Conservation (phyloP, 2,329 filamentous ascomycete genomes). For the Phoma sp. region DNA sequence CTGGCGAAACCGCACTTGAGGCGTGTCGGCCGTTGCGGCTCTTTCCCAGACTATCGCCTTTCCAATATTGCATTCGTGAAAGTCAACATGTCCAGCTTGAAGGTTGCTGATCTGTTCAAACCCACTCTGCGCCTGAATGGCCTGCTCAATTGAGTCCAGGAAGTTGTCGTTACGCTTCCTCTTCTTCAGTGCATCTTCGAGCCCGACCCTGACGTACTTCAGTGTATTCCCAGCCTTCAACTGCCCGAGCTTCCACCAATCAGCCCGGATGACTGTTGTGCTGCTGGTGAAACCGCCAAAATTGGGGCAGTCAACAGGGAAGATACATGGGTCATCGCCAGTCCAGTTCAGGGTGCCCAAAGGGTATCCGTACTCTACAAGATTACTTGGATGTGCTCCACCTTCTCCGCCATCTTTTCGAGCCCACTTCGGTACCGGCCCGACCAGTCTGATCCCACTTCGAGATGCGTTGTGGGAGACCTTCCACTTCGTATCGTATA, state of each 20-base stretch:
- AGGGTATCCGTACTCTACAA: conserved; percentile 62
- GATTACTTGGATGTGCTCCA: conserved; percentile 66
- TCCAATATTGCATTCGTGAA: conserved; percentile 34
- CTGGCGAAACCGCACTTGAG: conserved; percentile 36
- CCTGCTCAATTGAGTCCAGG: conserved; percentile 52
- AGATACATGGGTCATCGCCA: conserved; percentile 66
- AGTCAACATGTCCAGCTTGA: conserved; percentile 35
- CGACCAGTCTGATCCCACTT: conserved; percentile 65
- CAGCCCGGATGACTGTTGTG: conserved; percentile 62
- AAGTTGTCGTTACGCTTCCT: conserved; percentile 55
- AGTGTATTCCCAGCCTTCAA: conserved; percentile 65
- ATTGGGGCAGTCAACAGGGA: conserved; percentile 65
- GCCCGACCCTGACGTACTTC: conserved; percentile 57
- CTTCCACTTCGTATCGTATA: conserved; percentile 65
- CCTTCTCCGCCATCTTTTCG: conserved; percentile 67
- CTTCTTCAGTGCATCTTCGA: conserved; percentile 59
- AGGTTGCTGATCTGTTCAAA: conserved; percentile 34
- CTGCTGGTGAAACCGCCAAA: conserved; percentile 66
- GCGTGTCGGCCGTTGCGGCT: conserved; percentile 24
- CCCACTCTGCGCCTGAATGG: conserved; percentile 32
- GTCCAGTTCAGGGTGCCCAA: conserved; percentile 66
- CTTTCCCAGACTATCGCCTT: conserved; percentile 41
- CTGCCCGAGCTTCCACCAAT: conserved; percentile 68
- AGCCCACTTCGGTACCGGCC: conserved; percentile 65
- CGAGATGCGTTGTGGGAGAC: conserved; percentile 67